Percentiles rank a stretch among this genome's conserved stretches.
These are phyloP conservation scores for Aplosporella prunicola DNA, from an alignment of 2,329 filamentous ascomycete genomes.

Conservation along the genomic window DNA sequence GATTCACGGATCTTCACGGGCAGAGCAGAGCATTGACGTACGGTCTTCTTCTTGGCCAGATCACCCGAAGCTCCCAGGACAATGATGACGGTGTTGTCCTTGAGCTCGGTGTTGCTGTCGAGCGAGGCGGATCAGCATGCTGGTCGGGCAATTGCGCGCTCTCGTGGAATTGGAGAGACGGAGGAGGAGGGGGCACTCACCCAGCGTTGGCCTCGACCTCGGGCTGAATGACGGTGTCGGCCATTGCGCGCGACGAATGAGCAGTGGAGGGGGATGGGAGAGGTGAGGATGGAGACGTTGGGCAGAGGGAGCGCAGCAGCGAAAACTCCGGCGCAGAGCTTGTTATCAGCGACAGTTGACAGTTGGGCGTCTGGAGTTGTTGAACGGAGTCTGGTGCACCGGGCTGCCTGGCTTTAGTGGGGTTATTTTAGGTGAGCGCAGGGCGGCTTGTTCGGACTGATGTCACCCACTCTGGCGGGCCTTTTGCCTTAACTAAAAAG, in stretches of 20 bases:
- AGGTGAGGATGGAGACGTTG: background rate
- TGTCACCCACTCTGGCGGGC: background rate
- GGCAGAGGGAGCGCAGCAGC: background rate
- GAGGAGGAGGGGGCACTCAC: conserved; percentile 26
- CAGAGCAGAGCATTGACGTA: conserved; percentile 36
- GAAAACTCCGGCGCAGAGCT: conserved; percentile 2
- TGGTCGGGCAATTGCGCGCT: background rate
- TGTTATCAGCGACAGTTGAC: background rate
- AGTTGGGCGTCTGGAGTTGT: conserved; percentile 5
- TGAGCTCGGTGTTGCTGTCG: conserved; percentile 78
- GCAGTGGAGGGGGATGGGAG: background rate
- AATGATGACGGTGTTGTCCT: conserved; percentile 95
- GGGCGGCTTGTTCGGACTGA: conserved; percentile 11
- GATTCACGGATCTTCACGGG: conserved; percentile 10
- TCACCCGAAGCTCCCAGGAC: conserved; percentile 96
- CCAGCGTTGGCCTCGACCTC: conserved; percentile 38
- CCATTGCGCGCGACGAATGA: conserved; percentile 28
- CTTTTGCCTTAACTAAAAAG: conserved; percentile 4
- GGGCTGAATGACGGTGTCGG: conserved; percentile 39
- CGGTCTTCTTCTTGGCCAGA: conserved; percentile 99
- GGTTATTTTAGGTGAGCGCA: conserved; percentile 5
- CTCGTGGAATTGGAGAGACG: background rate
- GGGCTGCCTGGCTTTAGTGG: too few species aligned
- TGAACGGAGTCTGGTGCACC: conserved; percentile 3
- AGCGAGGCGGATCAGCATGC: background rate